phyloP scores from a whole-genome alignment of 1,139 yeast genomes.

The Debaryomycetaceae sp. region DNA sequence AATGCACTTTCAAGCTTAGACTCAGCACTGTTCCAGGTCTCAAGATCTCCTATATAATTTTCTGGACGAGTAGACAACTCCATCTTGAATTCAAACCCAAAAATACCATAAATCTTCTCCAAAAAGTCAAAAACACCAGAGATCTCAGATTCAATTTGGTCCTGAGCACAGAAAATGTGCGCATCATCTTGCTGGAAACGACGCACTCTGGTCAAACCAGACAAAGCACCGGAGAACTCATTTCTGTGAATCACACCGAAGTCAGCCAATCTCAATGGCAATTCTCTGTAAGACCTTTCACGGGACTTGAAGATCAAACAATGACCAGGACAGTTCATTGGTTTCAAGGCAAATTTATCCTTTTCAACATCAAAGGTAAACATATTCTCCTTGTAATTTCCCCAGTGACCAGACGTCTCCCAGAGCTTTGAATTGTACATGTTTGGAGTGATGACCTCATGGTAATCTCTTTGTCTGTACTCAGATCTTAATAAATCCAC shows the following conservation, averaged over 20 bases:
- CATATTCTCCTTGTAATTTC: slow-evolving; percentile 94
- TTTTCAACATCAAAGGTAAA: slow-evolving; percentile 94
- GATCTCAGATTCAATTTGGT: slow-evolving; percentile 83
- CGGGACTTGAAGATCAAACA: slow-evolving; percentile 83
- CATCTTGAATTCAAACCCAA: slow-evolving; percentile 87
- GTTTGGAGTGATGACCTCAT: slow-evolving; percentile 97
- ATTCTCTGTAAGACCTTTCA: slow-evolving; percentile 88
- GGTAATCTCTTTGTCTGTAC: slow-evolving; percentile 89
- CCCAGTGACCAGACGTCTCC: slow-evolving; percentile 99
- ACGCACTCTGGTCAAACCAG: slow-evolving; percentile 92
- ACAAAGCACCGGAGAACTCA: slow-evolving; percentile 83
- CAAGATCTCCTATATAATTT: slow-evolving; percentile 79
- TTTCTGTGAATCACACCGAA: slow-evolving; percentile 95
- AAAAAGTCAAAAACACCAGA: slow-evolving; percentile 76
- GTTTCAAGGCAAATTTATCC: slow-evolving; percentile 84
- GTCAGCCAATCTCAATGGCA: slow-evolving; percentile 96
- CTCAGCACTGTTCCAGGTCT: slow-evolving; percentile 90
- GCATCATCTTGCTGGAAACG: slow-evolving; percentile 99
- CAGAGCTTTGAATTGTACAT: slow-evolving; percentile 94
- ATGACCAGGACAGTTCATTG: slow-evolving; percentile 99
- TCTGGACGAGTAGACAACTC: slow-evolving; percentile 94
- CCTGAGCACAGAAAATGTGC: slow-evolving; percentile 90
- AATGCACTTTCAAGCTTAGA: slow-evolving; percentile 69
- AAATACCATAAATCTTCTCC: slow-evolving; percentile 72
- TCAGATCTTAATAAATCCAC: slow-evolving; percentile 75